Conservation (phyloP, 2,329 filamentous ascomycete species). For the Sporothrix brunneoviolacea region DNA sequence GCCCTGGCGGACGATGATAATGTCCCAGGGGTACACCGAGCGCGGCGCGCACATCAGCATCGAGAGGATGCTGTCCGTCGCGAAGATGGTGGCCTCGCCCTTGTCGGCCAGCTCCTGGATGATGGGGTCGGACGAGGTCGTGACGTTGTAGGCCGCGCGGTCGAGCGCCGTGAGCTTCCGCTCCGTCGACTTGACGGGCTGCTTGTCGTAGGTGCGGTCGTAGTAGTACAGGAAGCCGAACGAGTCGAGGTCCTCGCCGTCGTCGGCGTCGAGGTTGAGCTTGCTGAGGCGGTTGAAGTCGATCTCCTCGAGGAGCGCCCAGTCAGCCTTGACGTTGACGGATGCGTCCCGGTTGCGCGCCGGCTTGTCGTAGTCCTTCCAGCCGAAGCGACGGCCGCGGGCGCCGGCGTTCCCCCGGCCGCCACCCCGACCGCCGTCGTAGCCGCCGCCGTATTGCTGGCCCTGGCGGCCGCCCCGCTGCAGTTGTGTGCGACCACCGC, state of each 20-base stretch:
- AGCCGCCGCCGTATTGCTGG: constrained; percentile 49
- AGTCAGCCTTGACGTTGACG: constrained; percentile 92
- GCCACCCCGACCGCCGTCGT: constrained; percentile 49
- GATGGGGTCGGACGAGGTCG: constrained; percentile 89
- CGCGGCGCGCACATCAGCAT: constrained; percentile 99
- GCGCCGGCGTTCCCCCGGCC: constrained; percentile 63
- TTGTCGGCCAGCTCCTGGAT: constrained; percentile 96
- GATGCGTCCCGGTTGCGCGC: constrained; percentile 92
- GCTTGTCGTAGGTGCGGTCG: constrained; percentile 91
- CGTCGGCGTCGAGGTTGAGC: constrained; percentile 89
- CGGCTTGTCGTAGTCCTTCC: constrained; percentile 99
- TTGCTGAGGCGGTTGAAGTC: constrained; percentile 94
- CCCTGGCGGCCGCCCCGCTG: constrained; percentile 55
- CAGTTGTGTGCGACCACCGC: constrained; percentile 52
- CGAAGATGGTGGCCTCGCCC: constrained; percentile 93
- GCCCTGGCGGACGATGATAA: constrained; percentile 85
- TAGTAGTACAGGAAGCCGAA: constrained; percentile 99
- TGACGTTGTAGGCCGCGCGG: constrained; percentile 95
- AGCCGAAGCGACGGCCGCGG: constrained; percentile 84
- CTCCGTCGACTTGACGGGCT: constrained; percentile 81
- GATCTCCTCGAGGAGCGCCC: constrained; percentile 94
- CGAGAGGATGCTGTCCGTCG: constrained; percentile 92
- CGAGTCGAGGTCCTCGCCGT: constrained; percentile 89
- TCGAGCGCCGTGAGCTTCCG: constrained; percentile 83
- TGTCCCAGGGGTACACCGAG: constrained; percentile 97